Percentiles rank a stretch among this genome's conserved stretches.
phyloP scores from a whole-genome alignment of 1,284 basidiomycete species.

The Mixia osmundae region DNA sequence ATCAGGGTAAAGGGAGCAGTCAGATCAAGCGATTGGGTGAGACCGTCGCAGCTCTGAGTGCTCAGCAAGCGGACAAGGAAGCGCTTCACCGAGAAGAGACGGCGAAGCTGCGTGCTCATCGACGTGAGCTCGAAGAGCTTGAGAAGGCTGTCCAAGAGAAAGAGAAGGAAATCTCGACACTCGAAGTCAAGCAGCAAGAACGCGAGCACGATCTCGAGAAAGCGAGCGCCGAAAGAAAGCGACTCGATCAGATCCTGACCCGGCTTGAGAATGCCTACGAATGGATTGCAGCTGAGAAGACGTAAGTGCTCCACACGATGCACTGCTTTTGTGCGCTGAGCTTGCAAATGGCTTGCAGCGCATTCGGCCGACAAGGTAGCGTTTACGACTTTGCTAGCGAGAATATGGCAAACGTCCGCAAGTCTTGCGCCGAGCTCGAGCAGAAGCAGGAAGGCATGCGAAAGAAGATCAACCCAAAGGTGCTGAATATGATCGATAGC shows the following conservation, averaged over 20 bases:
- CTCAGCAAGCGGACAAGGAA: constrained; percentile 36
- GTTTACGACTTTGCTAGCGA: constrained; percentile 61
- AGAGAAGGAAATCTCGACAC: constrained; percentile 46
- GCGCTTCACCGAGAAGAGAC: constrained; percentile 54
- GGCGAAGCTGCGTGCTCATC: constrained; percentile 63
- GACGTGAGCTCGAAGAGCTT: constrained; percentile 61
- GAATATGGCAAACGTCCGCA: constrained; percentile 39
- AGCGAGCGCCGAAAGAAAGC: constrained; percentile 26
- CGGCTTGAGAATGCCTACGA: constrained; percentile 53
- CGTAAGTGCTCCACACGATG: constrained; percentile 30
- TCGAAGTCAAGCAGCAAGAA: constrained; percentile 42
- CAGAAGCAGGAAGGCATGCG: constrained; percentile 63
- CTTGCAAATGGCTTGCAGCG: constrained; percentile 17
- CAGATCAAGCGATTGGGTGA: no score
- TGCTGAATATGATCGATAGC: constrained; percentile 89
- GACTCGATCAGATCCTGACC: constrained; percentile 17
- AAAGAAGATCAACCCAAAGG: constrained; percentile 88
- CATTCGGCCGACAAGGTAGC: constrained; percentile 58
- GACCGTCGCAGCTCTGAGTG: no score
- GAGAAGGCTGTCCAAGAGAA: constrained; percentile 58
- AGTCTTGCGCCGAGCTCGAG: constrained; percentile 52
- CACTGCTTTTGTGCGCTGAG: neutral
- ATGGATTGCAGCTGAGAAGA: constrained; percentile 71
- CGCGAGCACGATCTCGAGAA: constrained; percentile 31
- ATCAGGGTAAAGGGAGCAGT: no score